Base-by-base conservation (phyloP, 768 basidiomycete species). In the Sporobolomyces pararoseus region DNA sequence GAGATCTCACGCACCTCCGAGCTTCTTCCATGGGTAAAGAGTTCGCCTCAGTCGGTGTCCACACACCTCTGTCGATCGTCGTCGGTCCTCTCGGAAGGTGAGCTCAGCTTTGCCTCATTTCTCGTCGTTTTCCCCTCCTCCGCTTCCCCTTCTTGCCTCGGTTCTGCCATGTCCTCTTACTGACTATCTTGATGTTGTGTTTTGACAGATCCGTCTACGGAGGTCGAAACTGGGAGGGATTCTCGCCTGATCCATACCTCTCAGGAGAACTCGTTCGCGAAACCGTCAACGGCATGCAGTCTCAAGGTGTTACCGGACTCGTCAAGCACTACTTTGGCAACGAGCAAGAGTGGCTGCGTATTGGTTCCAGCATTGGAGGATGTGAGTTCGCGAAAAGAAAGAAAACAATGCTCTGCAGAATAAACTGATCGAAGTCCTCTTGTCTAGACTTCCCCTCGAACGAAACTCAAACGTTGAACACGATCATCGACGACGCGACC, bases 11-110 rank as follows among this genome's bases (percentile, higher is more conserved):
- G 64, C 88, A 91, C 61, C 80, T 81, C 21, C 86, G 92, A 32
- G 92, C 89, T 4, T 76, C 85, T 5, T 86, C 84, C 49, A 88
- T 96, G 85, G 93, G 91, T 25, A 76, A 83, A 63, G 94, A 98
- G 78, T 88, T 90, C 80, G 83, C 83, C 65, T 86, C 85, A 32
- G 92, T 94, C 77, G 94, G 94, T 29, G 86, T 90, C 53, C 85
- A 96, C 75, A 81, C 94, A 10, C 59, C 67, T 1, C 57, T 67
- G 7, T 51, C 66, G 10, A 62, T 72, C 44, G 63, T 65, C 19
- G 55, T 50, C 21, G 63, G 71, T 0, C 58, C 65, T 5, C 49
- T 70, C 25, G 65, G 53, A 1, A 61, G 52, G 53, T 46, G 35
- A 44, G 65, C 59, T n/a, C n/a, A n/a, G n/a, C 39, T 17, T 42